Evolutionary conservation across 2,329 filamentous ascomycete genomes (phyloP), one percentile per base, ranked within the genome.

Genomic region (Fusarium cicatricum): DNA sequence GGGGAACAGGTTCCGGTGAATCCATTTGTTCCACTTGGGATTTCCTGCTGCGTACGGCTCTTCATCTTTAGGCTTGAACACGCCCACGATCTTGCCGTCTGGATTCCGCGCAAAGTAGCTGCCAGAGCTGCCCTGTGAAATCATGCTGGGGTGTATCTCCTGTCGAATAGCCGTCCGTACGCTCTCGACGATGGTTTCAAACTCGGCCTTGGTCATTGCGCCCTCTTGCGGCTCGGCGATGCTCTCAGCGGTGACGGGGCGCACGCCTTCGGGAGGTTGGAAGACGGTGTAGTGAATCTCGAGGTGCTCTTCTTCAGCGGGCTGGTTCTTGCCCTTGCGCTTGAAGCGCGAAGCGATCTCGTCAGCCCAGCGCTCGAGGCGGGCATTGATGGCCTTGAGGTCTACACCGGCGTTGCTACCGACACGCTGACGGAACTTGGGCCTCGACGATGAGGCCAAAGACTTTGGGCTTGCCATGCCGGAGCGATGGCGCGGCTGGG

Each of bases 11-110:
- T 99, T 99, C 62, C 95, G 85, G 75, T 99, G 95, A 78, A 99
- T 93, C 95, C 95, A 99, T 77, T 99, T 99, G 67, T 96, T 98
- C 94, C 94, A 98, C 74, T 99, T 99, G 6, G 95, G 95, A 72
- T 99, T 99, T 66, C 92, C 90, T 28, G 91, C 95, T 2, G 95
- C 95, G 72, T 97, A 99, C 1, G 95, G 95, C 75, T 99, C 96
- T 77, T 99, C 95, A 68, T 99, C 95, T 77, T 99, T 99, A 36
- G 95, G 95, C 75, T 99, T 99, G 79, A 99, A 99, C 5, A 99
- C 95, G 31, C 93, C 95, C 4, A 99, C 92, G 14, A 97, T 91
- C 78, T 96, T 97, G 45, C 95, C 95, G 52, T 94, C 89, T 1
- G 85, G 85, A 69, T 97, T 96, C 55, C 93, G 85, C 21, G 95